phyloP scores from a whole-genome alignment of 2,329 filamentous ascomycete genomes.

The Plenodomus lindquistii region DNA sequence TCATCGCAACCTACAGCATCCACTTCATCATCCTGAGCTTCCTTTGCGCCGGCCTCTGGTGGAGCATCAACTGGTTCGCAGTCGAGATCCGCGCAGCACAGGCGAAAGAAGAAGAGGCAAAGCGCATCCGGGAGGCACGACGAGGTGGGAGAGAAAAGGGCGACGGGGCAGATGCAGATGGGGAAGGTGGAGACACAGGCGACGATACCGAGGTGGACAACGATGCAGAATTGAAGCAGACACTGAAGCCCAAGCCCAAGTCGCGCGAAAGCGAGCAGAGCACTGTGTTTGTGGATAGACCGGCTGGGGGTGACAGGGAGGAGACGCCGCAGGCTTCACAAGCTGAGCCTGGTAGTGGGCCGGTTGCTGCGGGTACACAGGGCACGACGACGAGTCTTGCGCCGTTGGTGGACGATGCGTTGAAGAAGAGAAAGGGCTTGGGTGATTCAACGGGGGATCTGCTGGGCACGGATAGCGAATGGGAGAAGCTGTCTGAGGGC shows the following conservation, averaged over 20 bases:
- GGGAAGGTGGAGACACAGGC: slow-evolving; percentile 48
- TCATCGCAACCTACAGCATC: slow-evolving; percentile 80
- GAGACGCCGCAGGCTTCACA: slow-evolving; percentile 21
- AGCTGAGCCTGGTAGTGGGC: slow-evolving; percentile 11
- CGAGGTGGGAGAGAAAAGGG: slow-evolving; percentile 47
- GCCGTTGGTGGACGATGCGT: slow-evolving; percentile 38
- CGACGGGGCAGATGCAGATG: slow-evolving; percentile 26
- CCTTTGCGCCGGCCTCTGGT: slow-evolving; percentile 84
- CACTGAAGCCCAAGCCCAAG: slow-evolving; percentile 21
- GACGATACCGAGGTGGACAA: slow-evolving; percentile 53
- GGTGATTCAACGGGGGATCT: slow-evolving; percentile 57
- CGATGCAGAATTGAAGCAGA: slow-evolving; percentile 38
- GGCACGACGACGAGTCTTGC: slow-evolving; percentile 35
- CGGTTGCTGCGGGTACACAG: slow-evolving; percentile 29
- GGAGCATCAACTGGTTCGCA: slow-evolving; percentile 96
- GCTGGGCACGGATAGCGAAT: slow-evolving; percentile 88
- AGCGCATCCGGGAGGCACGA: slow-evolving; percentile 48
- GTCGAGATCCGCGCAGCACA: slow-evolving; percentile 60
- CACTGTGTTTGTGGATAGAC: slow-evolving; percentile 40
- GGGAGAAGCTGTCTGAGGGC: slow-evolving; percentile 82
- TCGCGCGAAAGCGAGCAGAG: slow-evolving; percentile 34
- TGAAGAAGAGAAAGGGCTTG: slow-evolving; percentile 51
- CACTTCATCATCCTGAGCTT: slow-evolving; percentile 84
- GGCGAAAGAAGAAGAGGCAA: slow-evolving; percentile 54
- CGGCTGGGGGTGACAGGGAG: slow-evolving; percentile 16